Percentiles rank a stretch among this genome's conserved stretches.
phyloP scores from a whole-genome alignment of 306 rosid genomes.

The Vigna unguiculata region DNA sequence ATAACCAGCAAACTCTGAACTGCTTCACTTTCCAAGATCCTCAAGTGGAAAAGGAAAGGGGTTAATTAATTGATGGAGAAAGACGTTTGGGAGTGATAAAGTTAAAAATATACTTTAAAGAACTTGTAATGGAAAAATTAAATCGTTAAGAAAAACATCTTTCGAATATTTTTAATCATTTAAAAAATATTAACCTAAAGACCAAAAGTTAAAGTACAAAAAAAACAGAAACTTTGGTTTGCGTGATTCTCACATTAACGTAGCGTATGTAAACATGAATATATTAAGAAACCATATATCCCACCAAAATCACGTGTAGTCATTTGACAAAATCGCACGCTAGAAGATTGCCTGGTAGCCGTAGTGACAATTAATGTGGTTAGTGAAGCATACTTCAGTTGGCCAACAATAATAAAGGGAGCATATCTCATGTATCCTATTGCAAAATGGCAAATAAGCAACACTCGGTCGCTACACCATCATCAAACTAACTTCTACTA shows the following conservation, averaged over 20 bases:
- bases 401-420: too few relatives aligned
- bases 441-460: not conserved
- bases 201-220: not conserved
- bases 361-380: too few relatives aligned
- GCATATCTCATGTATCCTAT: not conserved
- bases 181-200: not conserved
- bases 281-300: too few relatives aligned
- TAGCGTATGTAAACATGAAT: not conserved
- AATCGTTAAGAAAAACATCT: not conserved
- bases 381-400: not conserved
- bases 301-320: not conserved
- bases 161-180: not conserved
- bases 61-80: not conserved
- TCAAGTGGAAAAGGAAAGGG: not conserved
- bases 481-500: not conserved
- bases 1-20: not conserved
- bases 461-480: not conserved
- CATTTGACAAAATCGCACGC: not conserved
- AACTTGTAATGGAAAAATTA: not conserved
- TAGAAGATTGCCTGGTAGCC: not conserved
- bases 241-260: not conserved
- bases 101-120: not conserved
- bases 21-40: not conserved
- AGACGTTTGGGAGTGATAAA: not conserved
- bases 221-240: not conserved